phyloP scores from a whole-genome alignment of 2,329 filamentous ascomycete species.

The Hirsutella minnesotensis region DNA sequence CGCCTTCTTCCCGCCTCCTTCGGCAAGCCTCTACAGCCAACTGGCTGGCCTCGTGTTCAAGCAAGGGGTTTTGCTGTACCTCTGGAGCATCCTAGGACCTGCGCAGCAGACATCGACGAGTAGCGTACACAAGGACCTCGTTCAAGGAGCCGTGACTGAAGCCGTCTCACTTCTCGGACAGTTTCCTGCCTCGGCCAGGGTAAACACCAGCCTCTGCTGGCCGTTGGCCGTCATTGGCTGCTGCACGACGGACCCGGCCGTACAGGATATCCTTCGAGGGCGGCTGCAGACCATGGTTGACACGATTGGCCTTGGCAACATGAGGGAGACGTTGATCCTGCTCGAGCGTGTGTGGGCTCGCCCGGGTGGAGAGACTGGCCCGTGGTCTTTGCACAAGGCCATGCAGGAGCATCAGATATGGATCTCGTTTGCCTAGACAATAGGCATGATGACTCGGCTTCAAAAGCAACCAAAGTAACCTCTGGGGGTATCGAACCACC shows the following conservation, averaged over 20 bases:
- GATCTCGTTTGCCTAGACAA: slow-evolving; percentile 34
- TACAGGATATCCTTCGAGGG: slow-evolving; percentile 21
- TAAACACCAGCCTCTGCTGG: slow-evolving; percentile 29
- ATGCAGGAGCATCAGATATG: slow-evolving; percentile 34
- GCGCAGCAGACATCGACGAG: slow-evolving; percentile 11
- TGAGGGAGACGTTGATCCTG: slow-evolving; percentile 27
- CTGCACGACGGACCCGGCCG: slow-evolving; percentile 19
- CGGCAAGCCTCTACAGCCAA: slow-evolving; percentile 22
- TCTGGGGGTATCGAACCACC: no score
- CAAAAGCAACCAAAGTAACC: no score
- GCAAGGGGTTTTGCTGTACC: slow-evolving; percentile 30
- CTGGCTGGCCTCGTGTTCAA: slow-evolving; percentile 31
- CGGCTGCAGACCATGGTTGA: slow-evolving; percentile 21
- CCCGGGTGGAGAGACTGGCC: slow-evolving; percentile 17
- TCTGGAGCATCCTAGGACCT: slow-evolving; percentile 22
- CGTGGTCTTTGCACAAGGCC: slow-evolving; percentile 31
- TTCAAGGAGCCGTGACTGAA: slow-evolving; percentile 16
- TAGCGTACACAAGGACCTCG: slow-evolving; percentile 12
- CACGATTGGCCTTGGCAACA: slow-evolving; percentile 31
- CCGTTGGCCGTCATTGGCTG: slow-evolving; percentile 25
- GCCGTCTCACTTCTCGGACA: slow-evolving; percentile 18
- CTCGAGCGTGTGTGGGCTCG: slow-evolving; percentile 30
- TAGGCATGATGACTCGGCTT: neutral
- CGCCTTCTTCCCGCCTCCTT: slow-evolving; percentile 23
- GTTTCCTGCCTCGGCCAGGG: slow-evolving; percentile 18